These are phyloP conservation scores for Mortierella alpina DNA, from an alignment of 192 early-diverging fungal genomes.

Conservation along the genomic window DNA sequence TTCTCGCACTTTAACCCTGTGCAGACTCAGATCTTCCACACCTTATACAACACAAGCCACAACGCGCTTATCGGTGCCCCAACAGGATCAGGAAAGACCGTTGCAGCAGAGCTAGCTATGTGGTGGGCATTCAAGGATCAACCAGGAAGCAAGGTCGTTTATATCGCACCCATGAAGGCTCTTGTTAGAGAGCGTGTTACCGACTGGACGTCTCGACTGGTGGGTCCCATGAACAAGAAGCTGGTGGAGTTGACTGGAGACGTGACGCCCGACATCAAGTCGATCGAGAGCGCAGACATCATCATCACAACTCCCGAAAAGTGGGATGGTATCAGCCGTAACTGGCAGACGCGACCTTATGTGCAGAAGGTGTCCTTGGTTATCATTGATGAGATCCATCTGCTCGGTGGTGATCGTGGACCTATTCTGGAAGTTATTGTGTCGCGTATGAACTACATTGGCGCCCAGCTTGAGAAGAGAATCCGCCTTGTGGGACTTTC, in stretches of 20 bases:
- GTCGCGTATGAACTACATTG: conserved; percentile 97
- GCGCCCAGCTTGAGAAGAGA: conserved; percentile 74
- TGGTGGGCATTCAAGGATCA: conserved; percentile 90
- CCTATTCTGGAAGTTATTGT: conserved; percentile 98
- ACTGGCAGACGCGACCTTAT: conserved; percentile 91
- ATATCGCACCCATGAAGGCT: conserved; percentile 98
- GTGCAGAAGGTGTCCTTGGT: conserved; percentile 89
- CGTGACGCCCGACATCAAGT: conserved; percentile 90
- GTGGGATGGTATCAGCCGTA: conserved; percentile 97
- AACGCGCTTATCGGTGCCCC: conserved; percentile 96
- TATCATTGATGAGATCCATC: conserved; percentile 99
- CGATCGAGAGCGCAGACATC: conserved; percentile 91
- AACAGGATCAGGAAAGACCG: conserved; percentile 98
- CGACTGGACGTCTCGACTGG: conserved; percentile 87
- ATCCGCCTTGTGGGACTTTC: conserved; percentile 96
- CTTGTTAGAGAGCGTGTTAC: conserved; percentile 94
- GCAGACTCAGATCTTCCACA: conserved; percentile 99
- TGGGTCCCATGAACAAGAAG: conserved; percentile 76
- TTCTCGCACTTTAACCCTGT: conserved; percentile 99
- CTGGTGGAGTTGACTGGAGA: conserved; percentile 98
- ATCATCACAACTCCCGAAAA: conserved; percentile 99
- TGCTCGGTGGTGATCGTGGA: conserved; percentile 96
- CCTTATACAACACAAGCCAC: conserved; percentile 85
- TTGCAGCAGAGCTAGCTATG: conserved; percentile 96
- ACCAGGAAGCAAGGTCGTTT: conserved; percentile 89